A percentile compares a stretch with the other conserved stretches of the same genome.
Conservation (phyloP, 2,329 filamentous ascomycete genomes). For the Penicillium freii region DNA sequence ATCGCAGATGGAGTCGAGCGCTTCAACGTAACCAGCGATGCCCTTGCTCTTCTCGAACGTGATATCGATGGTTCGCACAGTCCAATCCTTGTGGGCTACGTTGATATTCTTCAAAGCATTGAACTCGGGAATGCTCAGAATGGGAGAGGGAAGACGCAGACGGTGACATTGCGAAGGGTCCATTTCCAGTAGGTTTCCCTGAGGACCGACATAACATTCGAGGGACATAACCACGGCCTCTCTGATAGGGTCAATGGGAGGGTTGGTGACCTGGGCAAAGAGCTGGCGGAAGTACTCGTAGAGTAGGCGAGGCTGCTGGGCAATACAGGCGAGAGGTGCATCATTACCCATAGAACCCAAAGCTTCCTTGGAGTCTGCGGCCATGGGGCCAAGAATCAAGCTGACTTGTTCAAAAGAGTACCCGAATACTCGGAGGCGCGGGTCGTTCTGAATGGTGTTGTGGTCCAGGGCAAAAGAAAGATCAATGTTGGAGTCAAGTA, state of each 20-base stretch:
- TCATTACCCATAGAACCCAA: slow-evolving; percentile 98
- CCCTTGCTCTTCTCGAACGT: slow-evolving; percentile 88
- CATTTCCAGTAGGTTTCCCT: slow-evolving; percentile 94
- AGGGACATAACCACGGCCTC: slow-evolving; percentile 98
- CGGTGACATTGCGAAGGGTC: slow-evolving; percentile 83
- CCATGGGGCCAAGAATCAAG: slow-evolving; percentile 89
- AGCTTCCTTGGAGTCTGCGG: slow-evolving; percentile 94
- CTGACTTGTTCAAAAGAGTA: slow-evolving; percentile 96
- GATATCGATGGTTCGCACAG: slow-evolving; percentile 84
- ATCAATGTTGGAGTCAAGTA: slow-evolving; percentile 57
- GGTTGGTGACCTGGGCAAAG: slow-evolving; percentile 97
- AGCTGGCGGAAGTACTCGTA: slow-evolving; percentile 98
- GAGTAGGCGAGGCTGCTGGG: slow-evolving; percentile 81
- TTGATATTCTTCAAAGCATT: slow-evolving; percentile 79
- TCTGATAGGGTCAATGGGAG: slow-evolving; percentile 93
- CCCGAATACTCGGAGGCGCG: slow-evolving; percentile 79
- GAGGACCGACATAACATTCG: slow-evolving; percentile 92
- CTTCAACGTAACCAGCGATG: slow-evolving; percentile 77
- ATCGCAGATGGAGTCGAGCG: slow-evolving; percentile 84
- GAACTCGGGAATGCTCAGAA: slow-evolving; percentile 86
- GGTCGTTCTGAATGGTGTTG: slow-evolving; percentile 75
- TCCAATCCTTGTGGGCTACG: slow-evolving; percentile 73
- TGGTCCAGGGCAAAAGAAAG: slow-evolving; percentile 67
- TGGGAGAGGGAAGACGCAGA: slow-evolving; percentile 80
- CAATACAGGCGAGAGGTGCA: slow-evolving; percentile 84